A percentile compares a stretch with the other conserved stretches of the same genome.
Conservation (phyloP, 78 protist species). For the Mastigamoeba balamuthi region DNA sequence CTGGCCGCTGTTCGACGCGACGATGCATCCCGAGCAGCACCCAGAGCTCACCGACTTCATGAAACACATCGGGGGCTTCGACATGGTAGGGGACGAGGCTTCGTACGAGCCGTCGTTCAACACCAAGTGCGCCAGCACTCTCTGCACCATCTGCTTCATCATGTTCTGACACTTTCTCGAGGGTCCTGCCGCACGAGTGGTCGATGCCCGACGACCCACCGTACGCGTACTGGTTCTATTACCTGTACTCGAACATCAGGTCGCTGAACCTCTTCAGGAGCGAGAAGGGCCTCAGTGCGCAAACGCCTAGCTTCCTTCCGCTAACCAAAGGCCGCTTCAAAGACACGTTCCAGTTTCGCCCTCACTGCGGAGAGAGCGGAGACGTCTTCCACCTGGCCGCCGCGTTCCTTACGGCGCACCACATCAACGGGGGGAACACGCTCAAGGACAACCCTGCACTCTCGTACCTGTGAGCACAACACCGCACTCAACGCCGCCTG, state of each 20-base stretch:
- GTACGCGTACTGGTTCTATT: slow-evolving; percentile 65
- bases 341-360: slow-evolving; percentile 64
- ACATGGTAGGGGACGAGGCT: slow-evolving; percentile 97
- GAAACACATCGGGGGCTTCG: slow-evolving; percentile 87
- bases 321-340: too few relatives aligned
- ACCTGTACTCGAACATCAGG: slow-evolving; percentile 19
- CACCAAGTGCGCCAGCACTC: too few relatives aligned
- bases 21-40: slow-evolving; percentile 54
- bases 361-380: slow-evolving; percentile 79
- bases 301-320: too few relatives aligned
- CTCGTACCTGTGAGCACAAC: slow-evolving; percentile 82
- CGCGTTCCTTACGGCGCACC: slow-evolving; percentile 35
- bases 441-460: slow-evolving; percentile 58
- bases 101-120: too few relatives aligned
- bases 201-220: slow-evolving; percentile 62
- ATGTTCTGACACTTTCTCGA: not conserved
- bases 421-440: slow-evolving; percentile 76
- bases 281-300: not conserved
- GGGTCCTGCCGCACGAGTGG: slow-evolving; percentile 54
- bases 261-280: slow-evolving; percentile 39
- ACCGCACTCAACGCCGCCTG: too few relatives aligned
- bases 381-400: slow-evolving; percentile 30
- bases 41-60: slow-evolving; percentile 41
- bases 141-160: too few relatives aligned
- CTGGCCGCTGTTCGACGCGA: slow-evolving; percentile 90